Conservation (phyloP, 345 rosid species). For the Lepidium aucheri region DNA sequence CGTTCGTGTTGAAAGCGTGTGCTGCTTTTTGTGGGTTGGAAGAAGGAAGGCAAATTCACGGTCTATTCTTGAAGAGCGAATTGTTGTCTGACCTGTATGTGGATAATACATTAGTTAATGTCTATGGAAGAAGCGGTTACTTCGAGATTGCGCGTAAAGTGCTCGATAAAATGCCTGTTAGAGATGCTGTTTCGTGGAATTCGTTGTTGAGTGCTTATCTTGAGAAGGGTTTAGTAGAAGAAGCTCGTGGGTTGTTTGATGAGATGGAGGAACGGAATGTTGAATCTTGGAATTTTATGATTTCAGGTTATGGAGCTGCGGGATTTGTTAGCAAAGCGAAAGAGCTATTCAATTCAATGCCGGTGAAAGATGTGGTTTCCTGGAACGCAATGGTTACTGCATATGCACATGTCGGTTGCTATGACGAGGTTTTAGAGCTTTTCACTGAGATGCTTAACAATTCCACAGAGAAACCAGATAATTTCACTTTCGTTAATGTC, state of each 20-base stretch:
- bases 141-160: conserved; percentile 24
- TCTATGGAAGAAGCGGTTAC: conserved; percentile 28
- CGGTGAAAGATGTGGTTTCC: conserved; percentile 34
- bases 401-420: conserved; percentile 26
- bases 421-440: conserved; percentile 29
- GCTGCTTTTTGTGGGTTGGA: conserved; percentile 30
- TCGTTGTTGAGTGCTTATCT: conserved; percentile 38
- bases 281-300: conserved; percentile 50
- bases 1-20: conserved; percentile 43
- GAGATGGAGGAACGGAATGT: conserved; percentile 40
- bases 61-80: conserved; percentile 28
- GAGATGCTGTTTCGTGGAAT: conserved; percentile 43
- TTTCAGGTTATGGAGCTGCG: conserved; percentile 29
- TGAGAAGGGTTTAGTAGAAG: conserved; percentile 25
- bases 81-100: conserved; percentile 28
- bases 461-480: conserved; percentile 29
- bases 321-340: conserved; percentile 36
- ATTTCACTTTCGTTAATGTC: conserved; percentile 34
- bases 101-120: conserved; percentile 34
- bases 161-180: conserved; percentile 40
- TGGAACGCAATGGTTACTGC: conserved; percentile 40
- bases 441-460: conserved; percentile 33
- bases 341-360: conserved; percentile 30
- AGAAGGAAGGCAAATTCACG: conserved; percentile 40
- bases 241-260: conserved; percentile 34